Percentiles rank a stretch among this genome's conserved stretches.
These are phyloP conservation scores for Neltuma alba DNA, from an alignment of 306 rosid genomes.

Conservation along the genomic window DNA sequence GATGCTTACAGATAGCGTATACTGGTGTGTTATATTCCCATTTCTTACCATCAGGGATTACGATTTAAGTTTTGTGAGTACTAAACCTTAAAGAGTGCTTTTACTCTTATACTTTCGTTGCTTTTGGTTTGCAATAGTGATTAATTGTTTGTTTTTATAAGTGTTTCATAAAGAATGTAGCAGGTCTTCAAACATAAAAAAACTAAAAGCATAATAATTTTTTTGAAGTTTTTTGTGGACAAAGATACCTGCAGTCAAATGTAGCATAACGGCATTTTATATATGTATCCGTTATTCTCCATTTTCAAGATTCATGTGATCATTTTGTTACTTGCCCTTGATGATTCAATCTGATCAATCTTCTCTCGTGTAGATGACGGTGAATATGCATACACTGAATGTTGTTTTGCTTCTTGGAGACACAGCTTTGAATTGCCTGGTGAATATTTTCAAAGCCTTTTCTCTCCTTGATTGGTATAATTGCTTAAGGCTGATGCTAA, in stretches of 20 bases:
- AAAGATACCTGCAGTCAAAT: not conserved
- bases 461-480: constrained; percentile 11
- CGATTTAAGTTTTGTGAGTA: constrained; percentile 59
- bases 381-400: constrained; percentile 73
- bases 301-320: not conserved
- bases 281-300: not conserved
- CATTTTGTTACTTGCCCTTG: not conserved
- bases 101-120: constrained; percentile 1
- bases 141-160: constrained; percentile 22
- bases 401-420: constrained; percentile 73
- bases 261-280: constrained; percentile 5
- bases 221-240: not conserved
- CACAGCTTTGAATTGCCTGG: constrained; percentile 77
- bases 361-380: constrained; percentile 63
- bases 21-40: constrained; percentile 71
- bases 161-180: not conserved
- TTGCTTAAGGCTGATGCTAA: constrained; percentile 33
- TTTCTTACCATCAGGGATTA: constrained; percentile 66
- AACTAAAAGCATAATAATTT: not conserved
- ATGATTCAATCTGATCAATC: constrained; percentile 29
- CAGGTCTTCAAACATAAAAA: not conserved
- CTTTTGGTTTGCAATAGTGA: constrained; percentile 21
- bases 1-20: constrained; percentile 65
- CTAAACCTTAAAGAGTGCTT: constrained; percentile 5
- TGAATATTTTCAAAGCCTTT: constrained; percentile 40